Conservation (phyloP, 148 eudicot genomes). For the Cornus florida region DNA sequence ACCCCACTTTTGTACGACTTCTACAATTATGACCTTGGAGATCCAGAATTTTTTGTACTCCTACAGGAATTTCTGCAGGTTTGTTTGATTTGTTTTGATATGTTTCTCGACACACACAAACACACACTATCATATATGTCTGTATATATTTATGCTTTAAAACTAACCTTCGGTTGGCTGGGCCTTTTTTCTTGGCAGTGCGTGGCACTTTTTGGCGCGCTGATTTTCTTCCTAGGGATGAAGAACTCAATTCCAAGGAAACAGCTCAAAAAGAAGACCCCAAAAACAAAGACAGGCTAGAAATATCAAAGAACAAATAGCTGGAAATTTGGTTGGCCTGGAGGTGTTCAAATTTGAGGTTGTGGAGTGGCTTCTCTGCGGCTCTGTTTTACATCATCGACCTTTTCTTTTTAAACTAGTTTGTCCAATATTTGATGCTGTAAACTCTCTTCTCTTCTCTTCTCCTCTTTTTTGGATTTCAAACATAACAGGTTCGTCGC, state of each 20-base stretch:
- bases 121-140: too few species aligned
- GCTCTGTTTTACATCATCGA: not conserved
- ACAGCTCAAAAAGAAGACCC: slow-evolving; percentile 52
- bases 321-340: not conserved
- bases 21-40: slow-evolving; percentile 45
- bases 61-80: slow-evolving; percentile 62
- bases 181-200: slow-evolving; percentile 37
- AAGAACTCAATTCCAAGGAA: slow-evolving; percentile 54
- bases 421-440: slow-evolving; percentile 4
- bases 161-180: not conserved
- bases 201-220: slow-evolving; percentile 60
- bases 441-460: not conserved
- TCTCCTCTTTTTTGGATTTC: not conserved
- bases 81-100: not conserved
- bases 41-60: slow-evolving; percentile 39
- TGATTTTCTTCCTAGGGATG: slow-evolving; percentile 70
- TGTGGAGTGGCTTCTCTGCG: not conserved
- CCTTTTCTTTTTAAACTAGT: not conserved
- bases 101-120: not conserved
- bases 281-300: slow-evolving; percentile 54
- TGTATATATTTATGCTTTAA: not conserved
- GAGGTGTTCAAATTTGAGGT: not conserved
- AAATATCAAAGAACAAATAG: not conserved
- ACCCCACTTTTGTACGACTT: slow-evolving; percentile 58
- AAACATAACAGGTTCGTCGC: not conserved